Conservation (phyloP, 108 stramenopile species). For the Nitzschia inconspicua region DNA sequence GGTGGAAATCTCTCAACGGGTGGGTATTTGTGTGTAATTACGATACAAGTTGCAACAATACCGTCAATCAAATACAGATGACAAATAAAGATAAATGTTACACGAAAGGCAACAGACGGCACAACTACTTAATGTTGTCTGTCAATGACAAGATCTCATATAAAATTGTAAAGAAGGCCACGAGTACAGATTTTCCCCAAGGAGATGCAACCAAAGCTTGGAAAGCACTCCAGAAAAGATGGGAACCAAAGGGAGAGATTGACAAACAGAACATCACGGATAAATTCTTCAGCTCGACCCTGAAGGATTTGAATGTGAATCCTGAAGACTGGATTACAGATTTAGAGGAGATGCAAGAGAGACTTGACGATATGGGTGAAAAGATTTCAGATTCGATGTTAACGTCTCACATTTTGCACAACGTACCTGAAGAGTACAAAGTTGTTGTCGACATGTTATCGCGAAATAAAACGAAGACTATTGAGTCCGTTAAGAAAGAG, state of each 20-base stretch:
- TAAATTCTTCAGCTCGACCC: neutral
- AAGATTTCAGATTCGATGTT: neutral
- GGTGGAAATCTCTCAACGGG: no score
- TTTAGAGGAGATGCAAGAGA: constrained; percentile 1
- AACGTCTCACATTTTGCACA: neutral
- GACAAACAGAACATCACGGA: neutral
- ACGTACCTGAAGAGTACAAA: constrained; percentile 7
- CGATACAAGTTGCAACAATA: no score
- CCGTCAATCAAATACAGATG: no score
- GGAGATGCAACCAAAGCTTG: neutral
- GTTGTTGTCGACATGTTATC: neutral
- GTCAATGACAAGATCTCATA: neutral
- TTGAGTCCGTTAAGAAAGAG: neutral
- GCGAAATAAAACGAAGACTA: neutral
- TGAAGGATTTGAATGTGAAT: neutral
- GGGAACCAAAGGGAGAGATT: neutral
- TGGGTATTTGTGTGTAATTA: no score
- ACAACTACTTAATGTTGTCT: neutral
- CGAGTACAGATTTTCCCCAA: neutral
- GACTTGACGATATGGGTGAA: neutral
- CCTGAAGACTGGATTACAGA: constrained; percentile 3
- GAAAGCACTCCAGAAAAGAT: neutral
- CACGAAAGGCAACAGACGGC: neutral
- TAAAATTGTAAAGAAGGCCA: neutral
- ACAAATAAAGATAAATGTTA: neutral